Base-by-base conservation (phyloP, 2,329 filamentous ascomycete genomes). In the Fusarium chaquense region DNA sequence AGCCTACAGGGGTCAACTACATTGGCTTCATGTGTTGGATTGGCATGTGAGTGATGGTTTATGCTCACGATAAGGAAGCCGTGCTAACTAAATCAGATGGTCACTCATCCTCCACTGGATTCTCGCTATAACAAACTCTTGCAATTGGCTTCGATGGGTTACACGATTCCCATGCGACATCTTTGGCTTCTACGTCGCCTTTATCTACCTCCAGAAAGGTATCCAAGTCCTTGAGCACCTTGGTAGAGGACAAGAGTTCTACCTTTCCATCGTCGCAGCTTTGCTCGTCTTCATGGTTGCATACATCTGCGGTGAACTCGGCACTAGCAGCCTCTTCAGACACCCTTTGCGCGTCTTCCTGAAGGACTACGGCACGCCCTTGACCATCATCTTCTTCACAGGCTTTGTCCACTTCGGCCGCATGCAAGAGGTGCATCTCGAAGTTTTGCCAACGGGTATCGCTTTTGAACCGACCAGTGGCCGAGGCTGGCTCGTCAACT, bases 21-120 rank as follows among this genome's bases (percentile, higher is more conserved):
- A 88, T 97, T 57, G 89, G 90, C 9, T 97, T 97, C 78, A 97
- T 97, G 94, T 91, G 90, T 75, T 95, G 94, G 91, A 93, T 97
- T 75, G 93, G 93, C 67, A 86, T 97, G 83, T 90, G 79, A 80
- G 87, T 79, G 28, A 6, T 13, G 8, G 12, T 24, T 30, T 32
- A 6, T 1, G 16, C 33, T 3, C 26, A 6, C 7, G n/a, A 30
- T 18, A 9, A 26, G 6, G 18, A 38, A 35, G 18, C 16, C 11
- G 16, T 40, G 47, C 58, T 65, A 12, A 72, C 38, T 20, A 22
- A 20, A 24, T 24, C 5, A 92, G 89, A 69, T 97, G 93, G 93
- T 91, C 93, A 1, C 82, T 97, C 22, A 83, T 94, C 26, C 90
- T 97, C 81, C 93, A 97, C 80, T 94, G 91, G 91, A 83, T 93